Conservation (phyloP, 352 stramenopile genomes). For the Elongisporangium anandrum region DNA sequence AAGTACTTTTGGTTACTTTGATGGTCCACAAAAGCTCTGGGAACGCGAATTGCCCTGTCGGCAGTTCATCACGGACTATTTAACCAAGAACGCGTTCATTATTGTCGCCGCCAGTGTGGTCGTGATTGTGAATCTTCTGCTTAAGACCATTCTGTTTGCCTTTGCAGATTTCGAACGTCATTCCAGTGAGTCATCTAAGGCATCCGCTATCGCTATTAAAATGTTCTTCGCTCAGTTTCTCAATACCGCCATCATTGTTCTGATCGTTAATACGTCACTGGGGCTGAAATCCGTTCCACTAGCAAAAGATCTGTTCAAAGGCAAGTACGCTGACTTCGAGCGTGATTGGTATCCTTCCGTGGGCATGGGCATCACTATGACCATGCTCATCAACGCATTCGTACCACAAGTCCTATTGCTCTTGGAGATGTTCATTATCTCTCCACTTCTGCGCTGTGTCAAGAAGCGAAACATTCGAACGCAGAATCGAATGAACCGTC, state of each 20-base stretch:
- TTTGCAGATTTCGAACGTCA: slow-evolving; percentile 75
- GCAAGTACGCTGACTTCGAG: slow-evolving; percentile 80
- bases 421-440: slow-evolving; percentile 55
- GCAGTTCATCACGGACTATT: slow-evolving; percentile 62
- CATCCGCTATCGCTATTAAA: slow-evolving; percentile 65
- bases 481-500: slow-evolving; percentile 69
- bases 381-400: slow-evolving; percentile 83
- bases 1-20: slow-evolving; percentile 46
- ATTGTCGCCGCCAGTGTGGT: slow-evolving; percentile 57
- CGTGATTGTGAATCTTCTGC: slow-evolving; percentile 69
- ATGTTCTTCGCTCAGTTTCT: slow-evolving; percentile 81
- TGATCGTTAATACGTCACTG: slow-evolving; percentile 70
- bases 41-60: slow-evolving; percentile 44
- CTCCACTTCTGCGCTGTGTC: slow-evolving; percentile 38
- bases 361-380: slow-evolving; percentile 83
- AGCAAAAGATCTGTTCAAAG: slow-evolving; percentile 57
- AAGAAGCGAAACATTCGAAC: slow-evolving; percentile 44
- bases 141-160: slow-evolving; percentile 61
- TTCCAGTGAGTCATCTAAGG: slow-evolving; percentile 79
- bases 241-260: slow-evolving; percentile 80
- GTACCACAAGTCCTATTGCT: slow-evolving; percentile 58
- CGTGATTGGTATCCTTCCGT: slow-evolving; percentile 84
- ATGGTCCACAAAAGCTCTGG: slow-evolving; percentile 56
- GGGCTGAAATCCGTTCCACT: slow-evolving; percentile 35
- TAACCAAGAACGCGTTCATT: slow-evolving; percentile 67